Evolutionary conservation across 1,139 yeast genomes (phyloP).

Genomic region (Hemisphaericaspora subhashii): DNA sequence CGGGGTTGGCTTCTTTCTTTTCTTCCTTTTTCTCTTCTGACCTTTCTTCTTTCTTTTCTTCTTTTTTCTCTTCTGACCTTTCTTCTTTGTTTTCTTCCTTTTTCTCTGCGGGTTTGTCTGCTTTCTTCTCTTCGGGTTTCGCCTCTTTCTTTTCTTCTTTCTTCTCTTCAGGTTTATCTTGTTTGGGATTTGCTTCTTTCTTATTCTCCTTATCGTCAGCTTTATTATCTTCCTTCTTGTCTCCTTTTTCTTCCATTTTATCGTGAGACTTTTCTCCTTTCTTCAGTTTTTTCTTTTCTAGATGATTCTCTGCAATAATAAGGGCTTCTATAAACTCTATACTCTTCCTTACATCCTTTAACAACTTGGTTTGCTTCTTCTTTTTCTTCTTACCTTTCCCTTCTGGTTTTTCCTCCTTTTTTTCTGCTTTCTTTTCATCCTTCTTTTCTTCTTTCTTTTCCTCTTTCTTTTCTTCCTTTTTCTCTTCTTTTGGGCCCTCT

Average conservation of each 20-base stretch:
- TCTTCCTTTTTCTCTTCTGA: slow-evolving; percentile 1
- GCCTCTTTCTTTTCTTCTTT: slow-evolving; percentile 2
- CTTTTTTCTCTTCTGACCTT: neutral
- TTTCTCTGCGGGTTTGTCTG: neutral
- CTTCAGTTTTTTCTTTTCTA: neutral
- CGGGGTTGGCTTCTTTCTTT: slow-evolving; percentile 1
- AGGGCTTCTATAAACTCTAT: too few species aligned
- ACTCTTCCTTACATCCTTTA: slow-evolving; percentile 3
- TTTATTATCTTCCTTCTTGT: neutral
- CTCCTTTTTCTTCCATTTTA: too few species aligned
- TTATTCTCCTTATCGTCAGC: neutral
- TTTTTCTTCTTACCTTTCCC: neutral
- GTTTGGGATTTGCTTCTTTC: neutral
- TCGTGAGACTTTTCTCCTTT: neutral
- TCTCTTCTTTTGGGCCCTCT: neutral
- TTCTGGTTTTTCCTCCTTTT: slow-evolving; percentile 3
- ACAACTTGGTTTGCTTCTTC: slow-evolving; percentile 1
- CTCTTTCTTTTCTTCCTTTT: slow-evolving; percentile 3
- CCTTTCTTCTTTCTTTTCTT: slow-evolving; percentile 3
- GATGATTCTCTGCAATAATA: neutral
- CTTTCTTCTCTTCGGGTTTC: slow-evolving; percentile 1
- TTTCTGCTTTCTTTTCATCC: slow-evolving; percentile 3
- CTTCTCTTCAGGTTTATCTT: neutral
- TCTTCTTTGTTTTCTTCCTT: slow-evolving; percentile 1
- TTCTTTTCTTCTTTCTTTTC: slow-evolving; percentile 1